phyloP scores from a whole-genome alignment of 768 basidiomycete species.

The Lactarius trivialis region DNA sequence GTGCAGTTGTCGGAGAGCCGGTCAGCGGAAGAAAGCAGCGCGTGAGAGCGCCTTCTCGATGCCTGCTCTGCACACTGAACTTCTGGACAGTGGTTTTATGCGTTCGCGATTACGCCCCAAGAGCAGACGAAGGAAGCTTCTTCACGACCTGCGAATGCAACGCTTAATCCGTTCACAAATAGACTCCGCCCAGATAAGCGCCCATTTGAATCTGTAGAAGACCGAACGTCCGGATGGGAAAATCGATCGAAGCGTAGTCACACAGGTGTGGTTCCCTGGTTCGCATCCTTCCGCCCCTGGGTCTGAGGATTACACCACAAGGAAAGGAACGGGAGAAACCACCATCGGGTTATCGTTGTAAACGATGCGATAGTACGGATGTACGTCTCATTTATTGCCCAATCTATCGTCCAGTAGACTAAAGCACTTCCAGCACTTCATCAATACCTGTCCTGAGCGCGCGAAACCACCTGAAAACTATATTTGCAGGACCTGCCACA shows the following conservation, averaged over 20 bases:
- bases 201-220: constrained; percentile 37
- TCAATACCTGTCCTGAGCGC: constrained; percentile 69
- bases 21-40: constrained; percentile 70
- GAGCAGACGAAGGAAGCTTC: constrained; percentile 32
- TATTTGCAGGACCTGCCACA: constrained; percentile 78
- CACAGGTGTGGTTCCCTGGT: constrained; percentile 37
- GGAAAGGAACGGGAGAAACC: constrained; percentile 47
- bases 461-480: constrained; percentile 78
- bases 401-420: not conserved
- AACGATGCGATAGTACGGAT: constrained; percentile 68
- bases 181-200: constrained; percentile 45
- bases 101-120: constrained; percentile 74
- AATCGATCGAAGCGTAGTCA: constrained; percentile 56
- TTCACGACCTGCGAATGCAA: constrained; percentile 53
- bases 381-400: constrained; percentile 33
- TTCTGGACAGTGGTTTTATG: constrained; percentile 85
- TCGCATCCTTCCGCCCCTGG: not conserved
- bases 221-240: constrained; percentile 67
- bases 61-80: constrained; percentile 8
- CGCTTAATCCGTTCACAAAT: constrained; percentile 64
- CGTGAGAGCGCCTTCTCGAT: constrained; percentile 39
- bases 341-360: constrained; percentile 70
- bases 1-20: constrained; percentile 70
- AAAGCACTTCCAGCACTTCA: constrained; percentile 51
- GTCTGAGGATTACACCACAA: not conserved